Percentiles rank a stretch among this genome's conserved stretches.
phyloP scores from a whole-genome alignment of 805 yeast genomes.

The Blastobotrys muscicola region DNA sequence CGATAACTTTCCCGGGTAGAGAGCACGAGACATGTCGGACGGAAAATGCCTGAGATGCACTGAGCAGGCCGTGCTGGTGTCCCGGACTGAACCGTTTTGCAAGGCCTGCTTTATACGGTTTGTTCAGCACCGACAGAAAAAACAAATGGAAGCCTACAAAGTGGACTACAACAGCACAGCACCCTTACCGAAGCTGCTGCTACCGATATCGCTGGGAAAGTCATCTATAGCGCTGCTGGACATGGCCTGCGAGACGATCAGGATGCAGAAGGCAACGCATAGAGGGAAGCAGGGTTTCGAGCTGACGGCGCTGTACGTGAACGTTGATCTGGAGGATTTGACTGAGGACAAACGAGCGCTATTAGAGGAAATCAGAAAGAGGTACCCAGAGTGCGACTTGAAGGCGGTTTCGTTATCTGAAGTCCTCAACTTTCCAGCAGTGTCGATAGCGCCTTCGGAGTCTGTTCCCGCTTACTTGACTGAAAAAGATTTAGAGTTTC shows the following conservation, averaged over 20 bases:
- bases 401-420: not conserved
- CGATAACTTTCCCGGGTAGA: not conserved
- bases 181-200: constrained; percentile 37
- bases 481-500: not conserved
- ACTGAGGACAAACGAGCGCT: constrained; percentile 8
- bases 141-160: constrained; percentile 70
- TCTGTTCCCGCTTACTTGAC: constrained; percentile 1
- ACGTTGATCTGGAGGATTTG: constrained; percentile 3
- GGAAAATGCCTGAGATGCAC: constrained; percentile 46
- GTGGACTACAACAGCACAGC: constrained; percentile 50
- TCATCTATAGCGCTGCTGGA: constrained; percentile 64
- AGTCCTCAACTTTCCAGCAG: not conserved
- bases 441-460: not conserved
- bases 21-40: no score
- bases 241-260: constrained; percentile 48
- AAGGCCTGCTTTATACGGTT: constrained; percentile 59
- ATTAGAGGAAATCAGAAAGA: constrained; percentile 16
- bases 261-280: constrained; percentile 53
- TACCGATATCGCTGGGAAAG: constrained; percentile 58
- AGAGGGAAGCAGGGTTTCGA: constrained; percentile 62
- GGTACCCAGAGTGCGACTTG: constrained; percentile 25
- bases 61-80: constrained; percentile 32
- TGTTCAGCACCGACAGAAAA: constrained; percentile 70
- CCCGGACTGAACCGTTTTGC: constrained; percentile 63
- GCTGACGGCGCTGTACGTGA: constrained; percentile 40